Percentiles rank a stretch among this genome's conserved stretches.
These are phyloP conservation scores for Trichoderma erinaceum DNA, from an alignment of 495 filamentous ascomycete genomes.

Conservation along the genomic window DNA sequence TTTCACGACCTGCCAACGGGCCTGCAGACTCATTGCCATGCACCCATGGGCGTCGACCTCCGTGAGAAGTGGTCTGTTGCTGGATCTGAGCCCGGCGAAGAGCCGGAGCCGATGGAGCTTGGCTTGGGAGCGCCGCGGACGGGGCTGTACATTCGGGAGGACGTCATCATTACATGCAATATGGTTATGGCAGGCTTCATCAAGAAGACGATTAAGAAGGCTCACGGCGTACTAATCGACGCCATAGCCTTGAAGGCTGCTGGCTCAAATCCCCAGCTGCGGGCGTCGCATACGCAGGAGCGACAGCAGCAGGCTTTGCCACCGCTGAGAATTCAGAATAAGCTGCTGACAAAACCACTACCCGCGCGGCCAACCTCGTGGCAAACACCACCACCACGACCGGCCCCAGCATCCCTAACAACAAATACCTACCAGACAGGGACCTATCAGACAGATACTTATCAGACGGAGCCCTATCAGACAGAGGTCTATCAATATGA, in stretches of 20 bases:
- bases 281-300: background rate
- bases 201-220: slow-evolving; percentile 67
- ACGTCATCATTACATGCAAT: slow-evolving; percentile 72
- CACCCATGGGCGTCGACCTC: slow-evolving; percentile 60
- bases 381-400: background rate
- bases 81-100: slow-evolving; percentile 60
- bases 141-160: slow-evolving; percentile 70
- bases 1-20: slow-evolving; percentile 66
- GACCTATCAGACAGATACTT: too few relatives aligned
- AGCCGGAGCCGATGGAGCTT: slow-evolving; percentile 50
- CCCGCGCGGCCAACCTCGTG: background rate
- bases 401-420: background rate
- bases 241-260: slow-evolving; percentile 55
- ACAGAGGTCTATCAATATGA: background rate
- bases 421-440: background rate
- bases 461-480: too few relatives aligned
- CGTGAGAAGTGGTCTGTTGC: slow-evolving; percentile 60
- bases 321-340: background rate
- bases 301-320: background rate
- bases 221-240: slow-evolving; percentile 60
- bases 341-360: background rate
- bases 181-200: slow-evolving; percentile 65
- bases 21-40: slow-evolving; percentile 69
- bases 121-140: slow-evolving; percentile 53
- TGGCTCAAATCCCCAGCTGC: slow-evolving; percentile 16